A percentile compares a stretch with the other conserved stretches of the same genome.
phyloP scores from a whole-genome alignment of 257 asterid genomes.

The Ophiorrhiza pumila region DNA sequence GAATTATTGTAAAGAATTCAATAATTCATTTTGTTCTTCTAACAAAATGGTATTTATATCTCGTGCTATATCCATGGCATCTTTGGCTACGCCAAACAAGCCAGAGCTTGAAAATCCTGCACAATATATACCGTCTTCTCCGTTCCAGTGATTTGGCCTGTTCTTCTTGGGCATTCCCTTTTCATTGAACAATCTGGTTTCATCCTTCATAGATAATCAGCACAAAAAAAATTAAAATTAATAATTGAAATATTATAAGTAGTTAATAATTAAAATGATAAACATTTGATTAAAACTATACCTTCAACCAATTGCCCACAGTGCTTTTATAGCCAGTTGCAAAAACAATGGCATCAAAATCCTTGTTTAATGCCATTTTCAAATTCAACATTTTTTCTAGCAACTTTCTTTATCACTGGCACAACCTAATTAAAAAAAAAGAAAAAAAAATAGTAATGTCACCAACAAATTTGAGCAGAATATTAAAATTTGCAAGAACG shows the following conservation, averaged over 20 bases:
- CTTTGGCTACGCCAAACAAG: conserved; percentile 38
- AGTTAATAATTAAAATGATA: background rate
- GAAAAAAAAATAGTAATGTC: too few species aligned
- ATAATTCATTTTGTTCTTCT: background rate
- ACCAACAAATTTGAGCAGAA: too few species aligned
- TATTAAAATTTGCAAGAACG: too few species aligned
- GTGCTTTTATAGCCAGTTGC: conserved; percentile 55
- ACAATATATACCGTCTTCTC: conserved; percentile 45
- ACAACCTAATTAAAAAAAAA: conserved; percentile 38
- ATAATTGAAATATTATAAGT: too few species aligned
- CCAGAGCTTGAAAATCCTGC: conserved; percentile 50
- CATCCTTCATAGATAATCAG: conserved; percentile 30
- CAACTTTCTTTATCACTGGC: conserved; percentile 29
- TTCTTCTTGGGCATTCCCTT: conserved; percentile 45
- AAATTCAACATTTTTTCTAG: too few species aligned
- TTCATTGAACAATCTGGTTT: conserved; percentile 34
- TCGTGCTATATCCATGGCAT: conserved; percentile 37
- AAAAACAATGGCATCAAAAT: too few species aligned
- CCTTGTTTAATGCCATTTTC: too few species aligned
- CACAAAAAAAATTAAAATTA: background rate
- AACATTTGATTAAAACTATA: background rate
- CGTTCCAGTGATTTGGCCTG: conserved; percentile 50
- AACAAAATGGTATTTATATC: conserved; percentile 27
- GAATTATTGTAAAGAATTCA: too few species aligned
- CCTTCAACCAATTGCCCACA: conserved; percentile 48